Base-by-base conservation (phyloP, 768 basidiomycete species). In the Polyporus arcularius region DNA sequence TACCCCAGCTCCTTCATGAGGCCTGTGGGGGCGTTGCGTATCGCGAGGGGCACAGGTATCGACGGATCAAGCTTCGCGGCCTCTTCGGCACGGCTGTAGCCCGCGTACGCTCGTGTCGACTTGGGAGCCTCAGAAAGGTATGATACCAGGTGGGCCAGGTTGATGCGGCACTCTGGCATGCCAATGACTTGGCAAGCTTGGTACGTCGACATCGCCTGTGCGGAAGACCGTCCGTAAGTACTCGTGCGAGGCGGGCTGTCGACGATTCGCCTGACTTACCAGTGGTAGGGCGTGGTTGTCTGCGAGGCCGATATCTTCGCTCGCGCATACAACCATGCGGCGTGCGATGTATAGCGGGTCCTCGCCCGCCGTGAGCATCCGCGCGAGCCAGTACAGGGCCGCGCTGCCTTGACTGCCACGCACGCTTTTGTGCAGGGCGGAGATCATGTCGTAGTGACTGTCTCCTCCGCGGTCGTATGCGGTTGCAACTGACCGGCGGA, bases 311-410 rank as follows among this genome's bases (percentile, higher is more conserved):
- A 95, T 83, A 69, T 95, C 93, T 72, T 95, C 93, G 63, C 89
- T 90, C 2, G 93, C 92, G 65, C 89, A 86, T 7, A 92, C 89
- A 4, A 89, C 78, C 78, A 92, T 82, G 55, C 90, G 79, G 39
- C 90, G 78, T 6, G 85, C 87, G 59, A 93, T 81, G 66, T 83
- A 94, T 49, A 92, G 66, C 4, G 92, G 89, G 72, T 94, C 92
- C 71, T 93, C 92, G 18, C 91, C 92, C 30, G 83, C 87, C 39
- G 78, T 81, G 38, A 93, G 77, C 92, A 93, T 93, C 52, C 90
- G 82, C 10, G 92, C 91, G 21, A 95, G 79, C 91, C 92, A 95
- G 71, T 94, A 95, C 78, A 94, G 75, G 6, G 92, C 92, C 0
- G 91, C 93, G 67, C 80, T 80, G 6, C 85, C 85, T 63, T 93